Evolutionary conservation across 257 asterid genomes (phyloP).

Genomic region (Mentha longifolia): DNA sequence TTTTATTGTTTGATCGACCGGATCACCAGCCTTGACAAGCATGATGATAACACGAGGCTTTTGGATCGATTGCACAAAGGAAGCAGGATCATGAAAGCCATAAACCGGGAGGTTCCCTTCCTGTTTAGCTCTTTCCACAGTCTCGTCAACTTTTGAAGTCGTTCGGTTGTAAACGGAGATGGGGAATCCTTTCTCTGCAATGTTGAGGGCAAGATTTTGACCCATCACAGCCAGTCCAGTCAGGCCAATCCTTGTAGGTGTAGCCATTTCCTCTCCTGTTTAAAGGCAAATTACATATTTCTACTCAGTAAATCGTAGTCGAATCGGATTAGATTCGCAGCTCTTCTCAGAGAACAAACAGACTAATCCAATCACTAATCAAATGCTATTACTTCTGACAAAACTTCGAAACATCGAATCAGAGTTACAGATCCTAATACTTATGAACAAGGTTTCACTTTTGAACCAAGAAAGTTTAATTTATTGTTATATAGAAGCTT

Average conservation of each 20-base stretch:
- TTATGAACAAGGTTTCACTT: constrained; percentile 11
- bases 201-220: constrained; percentile 70
- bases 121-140: constrained; percentile 61
- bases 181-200: constrained; percentile 55
- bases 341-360: not conserved
- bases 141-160: constrained; percentile 76
- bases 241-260: constrained; percentile 69
- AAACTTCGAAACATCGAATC: constrained; percentile 7
- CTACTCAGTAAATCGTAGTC: constrained; percentile 15
- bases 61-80: constrained; percentile 69
- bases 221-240: constrained; percentile 89
- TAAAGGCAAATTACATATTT: constrained; percentile 5
- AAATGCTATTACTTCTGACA: not conserved
- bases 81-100: constrained; percentile 66
- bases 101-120: constrained; percentile 70
- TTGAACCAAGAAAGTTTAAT: constrained; percentile 6
- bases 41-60: constrained; percentile 71
- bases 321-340: not conserved
- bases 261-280: constrained; percentile 48
- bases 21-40: constrained; percentile 78
- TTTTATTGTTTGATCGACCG: constrained; percentile 69
- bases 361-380: not conserved
- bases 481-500: no score
- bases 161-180: constrained; percentile 77
- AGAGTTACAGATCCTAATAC: not conserved